These are phyloP conservation scores for Alnus rubra DNA, from an alignment of 306 rosid genomes.

Conservation along the genomic window DNA sequence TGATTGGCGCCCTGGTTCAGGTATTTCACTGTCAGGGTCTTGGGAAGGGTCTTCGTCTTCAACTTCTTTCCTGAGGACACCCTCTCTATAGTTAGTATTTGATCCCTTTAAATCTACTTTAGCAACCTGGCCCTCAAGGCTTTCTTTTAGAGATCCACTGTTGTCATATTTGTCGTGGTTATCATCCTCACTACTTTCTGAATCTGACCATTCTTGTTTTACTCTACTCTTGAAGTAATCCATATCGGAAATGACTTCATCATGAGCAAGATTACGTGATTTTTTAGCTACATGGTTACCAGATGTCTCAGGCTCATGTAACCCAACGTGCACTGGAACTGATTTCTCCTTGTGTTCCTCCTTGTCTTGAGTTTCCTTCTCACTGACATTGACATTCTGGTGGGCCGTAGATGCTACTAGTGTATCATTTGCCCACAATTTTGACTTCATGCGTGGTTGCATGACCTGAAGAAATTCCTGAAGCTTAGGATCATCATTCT, in stretches of 20 bases:
- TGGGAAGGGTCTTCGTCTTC: slow-evolving; percentile 22
- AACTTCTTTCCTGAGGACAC: slow-evolving; percentile 23
- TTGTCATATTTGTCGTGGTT: slow-evolving; percentile 20
- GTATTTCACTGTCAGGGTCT: slow-evolving; percentile 24
- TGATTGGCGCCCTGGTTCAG: slow-evolving; percentile 22
- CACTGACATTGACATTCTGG: slow-evolving; percentile 22
- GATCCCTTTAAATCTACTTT: slow-evolving; percentile 29
- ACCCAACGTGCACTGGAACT: slow-evolving; percentile 28
- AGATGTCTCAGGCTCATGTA: slow-evolving; percentile 20
- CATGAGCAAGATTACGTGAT: slow-evolving; percentile 34
- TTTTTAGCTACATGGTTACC: slow-evolving; percentile 30
- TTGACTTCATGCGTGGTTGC: slow-evolving; percentile 77
- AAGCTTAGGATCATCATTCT: slow-evolving; percentile 55
- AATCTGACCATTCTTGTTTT: slow-evolving; percentile 78
- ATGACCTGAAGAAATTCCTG: slow-evolving; percentile 83
- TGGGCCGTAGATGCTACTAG: slow-evolving; percentile 27
- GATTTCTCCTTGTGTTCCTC: slow-evolving; percentile 30
- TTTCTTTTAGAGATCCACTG: slow-evolving; percentile 29
- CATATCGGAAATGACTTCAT: slow-evolving; percentile 59
- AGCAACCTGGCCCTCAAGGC: slow-evolving; percentile 27
- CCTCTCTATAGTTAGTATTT: slow-evolving; percentile 24
- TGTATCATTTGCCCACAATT: slow-evolving; percentile 82
- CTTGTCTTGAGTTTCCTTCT: slow-evolving; percentile 34
- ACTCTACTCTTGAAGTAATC: slow-evolving; percentile 88
- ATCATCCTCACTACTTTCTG: slow-evolving; percentile 57